Conservation (phyloP, 257 asterid genomes). For the Jacaranda mimosifolia region DNA sequence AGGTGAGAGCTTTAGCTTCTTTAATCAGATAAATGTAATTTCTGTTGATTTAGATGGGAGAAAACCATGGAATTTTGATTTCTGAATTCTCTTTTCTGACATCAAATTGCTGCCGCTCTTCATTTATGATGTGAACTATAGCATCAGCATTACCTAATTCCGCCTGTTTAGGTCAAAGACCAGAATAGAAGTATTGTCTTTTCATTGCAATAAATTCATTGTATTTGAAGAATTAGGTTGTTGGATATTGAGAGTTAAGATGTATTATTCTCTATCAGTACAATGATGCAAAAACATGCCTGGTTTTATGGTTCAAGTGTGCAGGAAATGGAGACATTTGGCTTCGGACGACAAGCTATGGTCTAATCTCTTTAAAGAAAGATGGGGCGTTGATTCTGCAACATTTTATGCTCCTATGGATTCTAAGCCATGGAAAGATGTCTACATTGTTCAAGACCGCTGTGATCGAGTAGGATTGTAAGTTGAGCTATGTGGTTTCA, state of each 20-base stretch:
- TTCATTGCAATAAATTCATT: not conserved
- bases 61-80: not conserved
- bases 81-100: constrained; percentile 10
- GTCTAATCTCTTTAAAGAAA: constrained; percentile 67
- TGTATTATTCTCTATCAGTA: constrained; percentile 10
- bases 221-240: constrained; percentile 4
- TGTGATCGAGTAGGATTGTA: constrained; percentile 84
- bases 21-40: not conserved
- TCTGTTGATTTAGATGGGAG: not conserved
- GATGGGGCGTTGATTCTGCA: constrained; percentile 78
- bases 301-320: constrained; percentile 54
- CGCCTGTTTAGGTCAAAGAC: no score
- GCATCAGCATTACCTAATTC: no score
- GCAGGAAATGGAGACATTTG: constrained; percentile 79
- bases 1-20: constrained; percentile 7
- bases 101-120: constrained; percentile 12
- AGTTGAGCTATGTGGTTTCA: constrained; percentile 33
- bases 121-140: not conserved
- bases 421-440: constrained; percentile 79
- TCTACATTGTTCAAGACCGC: constrained; percentile 72
- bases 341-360: constrained; percentile 67
- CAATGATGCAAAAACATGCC: constrained; percentile 28
- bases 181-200: no score
- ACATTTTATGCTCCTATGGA: constrained; percentile 62
- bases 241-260: not conserved